Conservation (phyloP, 1,284 basidiomycete genomes). For the Puccinia hordei region DNA sequence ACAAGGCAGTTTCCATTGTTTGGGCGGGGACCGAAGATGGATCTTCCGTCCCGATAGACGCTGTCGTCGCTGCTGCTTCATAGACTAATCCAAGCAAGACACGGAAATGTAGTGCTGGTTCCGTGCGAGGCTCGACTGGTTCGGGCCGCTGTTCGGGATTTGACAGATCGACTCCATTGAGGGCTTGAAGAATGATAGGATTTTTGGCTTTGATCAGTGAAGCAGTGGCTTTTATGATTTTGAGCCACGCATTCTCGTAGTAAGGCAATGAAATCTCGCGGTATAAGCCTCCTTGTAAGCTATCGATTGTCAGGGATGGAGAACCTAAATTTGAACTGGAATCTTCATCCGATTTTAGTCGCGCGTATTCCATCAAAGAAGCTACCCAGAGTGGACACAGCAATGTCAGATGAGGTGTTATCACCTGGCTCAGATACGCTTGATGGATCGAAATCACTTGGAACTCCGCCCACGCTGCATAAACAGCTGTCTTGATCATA, state of each 20-base stretch:
- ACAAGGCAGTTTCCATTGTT: conserved; percentile 57
- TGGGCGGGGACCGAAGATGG: conserved; percentile 57
- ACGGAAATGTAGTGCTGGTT: conserved; percentile 81
- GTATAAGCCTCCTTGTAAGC: conserved; percentile 80
- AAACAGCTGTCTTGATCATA: conserved; percentile 88
- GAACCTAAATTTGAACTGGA: conserved; percentile 64
- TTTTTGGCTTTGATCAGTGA: conserved; percentile 75
- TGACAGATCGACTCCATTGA: conserved; percentile 71
- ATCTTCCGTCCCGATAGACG: conserved; percentile 65
- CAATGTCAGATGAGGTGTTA: conserved; percentile 75
- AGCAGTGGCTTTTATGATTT: conserved; percentile 83
- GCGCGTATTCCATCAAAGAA: conserved; percentile 68
- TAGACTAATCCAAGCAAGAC: conserved; percentile 89
- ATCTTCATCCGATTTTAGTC: conserved; percentile 71
- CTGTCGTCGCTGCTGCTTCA: conserved; percentile 70
- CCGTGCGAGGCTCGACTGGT: conserved; percentile 56
- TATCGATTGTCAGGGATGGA: conserved; percentile 65
- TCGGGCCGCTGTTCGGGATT: conserved; percentile 29
- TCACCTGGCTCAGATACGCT: conserved; percentile 75
- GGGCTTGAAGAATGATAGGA: conserved; percentile 71
- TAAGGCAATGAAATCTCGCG: conserved; percentile 91
- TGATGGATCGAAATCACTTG: conserved; percentile 77
- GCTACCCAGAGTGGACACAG: conserved; percentile 86
- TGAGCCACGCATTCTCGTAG: conserved; percentile 78
- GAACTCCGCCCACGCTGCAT: conserved; percentile 94